phyloP scores from a whole-genome alignment of 306 rosid species.

The Clitoria ternatea region DNA sequence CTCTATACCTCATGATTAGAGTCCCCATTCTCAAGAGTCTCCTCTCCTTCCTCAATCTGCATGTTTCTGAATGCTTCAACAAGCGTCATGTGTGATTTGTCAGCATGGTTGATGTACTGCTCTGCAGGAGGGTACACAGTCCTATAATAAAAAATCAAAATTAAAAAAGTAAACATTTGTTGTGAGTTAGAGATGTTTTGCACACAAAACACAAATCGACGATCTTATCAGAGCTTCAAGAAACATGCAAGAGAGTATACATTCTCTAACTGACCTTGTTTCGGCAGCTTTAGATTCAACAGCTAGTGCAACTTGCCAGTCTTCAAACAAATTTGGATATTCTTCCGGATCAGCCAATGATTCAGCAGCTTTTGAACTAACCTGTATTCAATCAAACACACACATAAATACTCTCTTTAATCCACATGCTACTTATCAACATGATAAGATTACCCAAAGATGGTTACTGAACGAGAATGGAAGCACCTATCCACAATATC shows the following conservation, averaged over 20 bases:
- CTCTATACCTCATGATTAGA: constrained; percentile 62
- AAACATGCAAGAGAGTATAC: not conserved
- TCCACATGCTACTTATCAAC: not conserved
- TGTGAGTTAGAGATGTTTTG: constrained; percentile 10
- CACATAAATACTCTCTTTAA: not conserved
- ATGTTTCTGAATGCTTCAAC: constrained; percentile 78
- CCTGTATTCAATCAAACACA: constrained; percentile 41
- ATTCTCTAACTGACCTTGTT: constrained; percentile 50
- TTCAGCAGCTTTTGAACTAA: constrained; percentile 94
- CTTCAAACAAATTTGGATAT: constrained; percentile 93
- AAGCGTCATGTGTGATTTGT: constrained; percentile 63
- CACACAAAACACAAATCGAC: not conserved
- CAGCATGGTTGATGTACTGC: constrained; percentile 58
- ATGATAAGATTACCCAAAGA: constrained; percentile 2
- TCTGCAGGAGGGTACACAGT: constrained; percentile 69
- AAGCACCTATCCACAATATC: not conserved
- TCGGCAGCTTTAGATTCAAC: constrained; percentile 74
- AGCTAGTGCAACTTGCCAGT: constrained; percentile 94
- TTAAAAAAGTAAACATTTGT: constrained; percentile 13
- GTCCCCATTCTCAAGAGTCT: constrained; percentile 81
- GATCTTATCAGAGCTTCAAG: not conserved
- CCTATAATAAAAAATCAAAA: constrained; percentile 45
- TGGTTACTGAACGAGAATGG: not conserved
- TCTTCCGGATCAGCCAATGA: constrained; percentile 97
- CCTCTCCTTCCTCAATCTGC: constrained; percentile 69